Evolutionary conservation across 2,329 filamentous ascomycete genomes (phyloP).

Genomic region (Trichoderma brevicompactum): DNA sequence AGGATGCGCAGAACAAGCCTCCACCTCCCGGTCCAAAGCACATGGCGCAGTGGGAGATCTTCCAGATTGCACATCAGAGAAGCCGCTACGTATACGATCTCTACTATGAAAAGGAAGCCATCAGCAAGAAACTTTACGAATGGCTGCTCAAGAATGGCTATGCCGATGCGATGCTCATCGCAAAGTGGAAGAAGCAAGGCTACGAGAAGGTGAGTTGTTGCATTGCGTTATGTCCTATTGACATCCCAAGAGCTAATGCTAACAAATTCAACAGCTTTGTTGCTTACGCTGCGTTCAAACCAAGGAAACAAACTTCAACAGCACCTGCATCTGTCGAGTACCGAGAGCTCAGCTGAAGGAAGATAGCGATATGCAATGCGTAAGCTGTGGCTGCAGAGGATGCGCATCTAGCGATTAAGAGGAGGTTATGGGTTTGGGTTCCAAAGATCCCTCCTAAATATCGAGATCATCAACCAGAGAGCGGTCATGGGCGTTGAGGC

Average conservation of each 20-base stretch:
- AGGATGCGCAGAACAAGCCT: constrained; percentile 90
- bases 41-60: constrained; percentile 94
- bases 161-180: constrained; percentile 92
- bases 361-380: constrained; percentile 87
- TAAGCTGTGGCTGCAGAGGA: constrained; percentile 91
- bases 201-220: constrained; percentile 81
- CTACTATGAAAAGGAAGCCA: constrained; percentile 97
- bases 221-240: background rate
- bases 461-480: background rate
- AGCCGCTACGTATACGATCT: constrained; percentile 94
- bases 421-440: background rate
- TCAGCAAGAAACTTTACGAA: constrained; percentile 89
- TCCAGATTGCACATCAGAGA: constrained; percentile 94
- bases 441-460: background rate
- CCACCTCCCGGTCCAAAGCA: constrained; percentile 79
- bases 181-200: constrained; percentile 99
- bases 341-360: constrained; percentile 89
- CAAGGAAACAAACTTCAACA: constrained; percentile 99
- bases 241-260: constrained; percentile 31
- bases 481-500: constrained; percentile 29
- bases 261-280: constrained; percentile 66
- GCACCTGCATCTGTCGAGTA: constrained; percentile 95
- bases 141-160: constrained; percentile 97
- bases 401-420: constrained; percentile 81
- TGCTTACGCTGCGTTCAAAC: constrained; percentile 96